Conservation (phyloP, 2,329 filamentous ascomycete species). For the Paraphaeosphaeria sporulosa region DNA sequence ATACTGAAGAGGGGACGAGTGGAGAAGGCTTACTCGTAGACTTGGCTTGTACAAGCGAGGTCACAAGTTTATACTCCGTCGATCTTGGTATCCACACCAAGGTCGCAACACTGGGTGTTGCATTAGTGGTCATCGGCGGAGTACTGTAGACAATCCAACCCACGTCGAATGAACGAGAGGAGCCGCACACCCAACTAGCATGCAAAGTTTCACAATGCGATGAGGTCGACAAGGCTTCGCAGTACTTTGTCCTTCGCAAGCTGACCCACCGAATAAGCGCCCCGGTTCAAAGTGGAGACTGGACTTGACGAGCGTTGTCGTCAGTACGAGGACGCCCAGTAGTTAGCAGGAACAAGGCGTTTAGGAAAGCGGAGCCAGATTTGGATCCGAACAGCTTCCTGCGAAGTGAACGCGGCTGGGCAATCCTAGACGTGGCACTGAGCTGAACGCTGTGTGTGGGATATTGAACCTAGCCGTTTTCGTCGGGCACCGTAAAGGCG, state of each 20-base stretch:
- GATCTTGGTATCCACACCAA: background rate
- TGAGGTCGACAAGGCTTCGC: background rate
- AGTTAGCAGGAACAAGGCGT: background rate
- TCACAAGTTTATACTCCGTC: background rate
- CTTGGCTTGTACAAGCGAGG: background rate
- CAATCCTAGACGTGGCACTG: conserved; percentile 8
- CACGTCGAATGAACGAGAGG: conserved; percentile 1
- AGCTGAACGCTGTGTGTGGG: background rate
- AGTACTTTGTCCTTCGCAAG: background rate
- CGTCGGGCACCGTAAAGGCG: background rate
- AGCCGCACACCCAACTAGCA: conserved; percentile 7
- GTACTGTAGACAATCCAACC: background rate
- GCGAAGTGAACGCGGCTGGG: background rate
- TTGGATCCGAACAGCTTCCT: background rate
- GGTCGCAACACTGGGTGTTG: background rate
- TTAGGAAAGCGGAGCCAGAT: conserved; percentile 2
- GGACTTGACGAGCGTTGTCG: background rate
- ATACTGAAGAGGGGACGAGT: conserved; percentile 7
- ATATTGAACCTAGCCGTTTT: conserved; percentile 5
- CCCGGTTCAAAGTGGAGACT: conserved; percentile 8
- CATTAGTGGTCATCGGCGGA: background rate
- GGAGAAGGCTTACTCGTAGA: conserved; percentile 1
- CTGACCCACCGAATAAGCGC: background rate
- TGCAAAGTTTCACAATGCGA: background rate
- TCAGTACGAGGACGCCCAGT: conserved; percentile 3